Evolutionary conservation across 1,139 yeast species (phyloP), one percentile per base, ranked within the genome.

Genomic region (Candida sojae): DNA sequence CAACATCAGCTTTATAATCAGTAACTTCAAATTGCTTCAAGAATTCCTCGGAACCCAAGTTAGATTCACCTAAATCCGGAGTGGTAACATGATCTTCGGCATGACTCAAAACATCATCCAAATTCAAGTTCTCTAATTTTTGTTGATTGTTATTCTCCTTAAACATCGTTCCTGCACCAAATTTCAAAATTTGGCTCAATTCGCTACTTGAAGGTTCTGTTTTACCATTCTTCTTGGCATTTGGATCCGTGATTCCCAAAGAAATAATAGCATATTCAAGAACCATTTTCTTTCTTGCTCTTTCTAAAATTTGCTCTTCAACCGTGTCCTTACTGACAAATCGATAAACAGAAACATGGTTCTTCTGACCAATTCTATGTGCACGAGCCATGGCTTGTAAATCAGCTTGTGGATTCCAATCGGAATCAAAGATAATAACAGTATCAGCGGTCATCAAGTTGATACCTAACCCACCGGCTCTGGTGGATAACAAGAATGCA

Each of bases 301-400:
- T 82, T 70, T 95, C 99, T 55, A 93, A 75, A 51, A 93, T 96
- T 63, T 93, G 96, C 66, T 93, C 99, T 67, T 93, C 99, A 17
- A 93, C 96, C 0, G 99, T 93, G 61, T 95, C 99, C 61, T 93
- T 93, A 55, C 97, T 87, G 23, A 93, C 98, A 71, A 95, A 89
- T 63, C 99, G 79, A 66, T 95, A 95, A 21, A 93, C 98, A 82
- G 91, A 89, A 42, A 93, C 99, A 68, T 93, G 99, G 59, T 89
- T 91, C 67, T 93, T 93, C 67, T 93, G 99, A 12, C 99, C 99
- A 62, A 93, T 93, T 75, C 99, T 85, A 70, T 93, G 99, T 3
- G 99, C 99, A 70, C 99, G 84, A 0, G 99, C 99, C 99, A 95
- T 95, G 4, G 99, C 99, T 70, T 93, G 98, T 57, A 92, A 73